Evolutionary conservation across 768 basidiomycete genomes (phyloP), one percentile per base, ranked within the genome.

Genomic region (Coprinopsis marcescibilis): DNA sequence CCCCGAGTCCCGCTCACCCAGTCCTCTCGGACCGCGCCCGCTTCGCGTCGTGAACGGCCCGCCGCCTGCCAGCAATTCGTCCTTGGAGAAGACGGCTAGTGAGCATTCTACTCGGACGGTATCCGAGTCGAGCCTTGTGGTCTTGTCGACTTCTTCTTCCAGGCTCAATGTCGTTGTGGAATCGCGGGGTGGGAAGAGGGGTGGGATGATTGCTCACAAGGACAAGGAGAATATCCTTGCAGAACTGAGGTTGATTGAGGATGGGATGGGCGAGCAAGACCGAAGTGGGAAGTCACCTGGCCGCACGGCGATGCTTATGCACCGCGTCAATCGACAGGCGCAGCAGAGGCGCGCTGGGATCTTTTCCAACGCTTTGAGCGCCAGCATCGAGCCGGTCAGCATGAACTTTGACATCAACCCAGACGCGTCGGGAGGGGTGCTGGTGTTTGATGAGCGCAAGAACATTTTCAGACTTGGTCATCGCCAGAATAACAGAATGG

Each of bases 41-140:
- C 38, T 40, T 40, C 38, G 38, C 17, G 38, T 40, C 15, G 38
- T 40, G 38, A 40, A 40, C 38, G 38, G 38, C 38, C 38, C 38
- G 38, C n/a, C n/a, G n/a, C 38, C 38, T 20, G 38, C 20, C 6
- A 40, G 38, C 15, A 24, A 8, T 24, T 40, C 38, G 38, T 40
- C 38, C 5, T 19, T 8, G 17, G 38, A 40, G 38, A 40, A 40
- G 21, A 23, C 38, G 11, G 20, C 21, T 19, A 40, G 38, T 24
- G 38, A 40, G 8, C 4, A 6, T 21, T 40, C 20, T 20, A 21
- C 8, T 24, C 8, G 17, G n/a, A n/a, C n/a, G n/a, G n/a, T 32
- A n/a, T 32, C 29, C 8, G 29, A 32, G 29, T 32, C 29, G 29
- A 32, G 29, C n/a, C 29, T 32, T n/a, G 29, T 8, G 29, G 29